phyloP scores from a whole-genome alignment of 2,329 filamentous ascomycete species.

The Ploettnerulaceae sp. region DNA sequence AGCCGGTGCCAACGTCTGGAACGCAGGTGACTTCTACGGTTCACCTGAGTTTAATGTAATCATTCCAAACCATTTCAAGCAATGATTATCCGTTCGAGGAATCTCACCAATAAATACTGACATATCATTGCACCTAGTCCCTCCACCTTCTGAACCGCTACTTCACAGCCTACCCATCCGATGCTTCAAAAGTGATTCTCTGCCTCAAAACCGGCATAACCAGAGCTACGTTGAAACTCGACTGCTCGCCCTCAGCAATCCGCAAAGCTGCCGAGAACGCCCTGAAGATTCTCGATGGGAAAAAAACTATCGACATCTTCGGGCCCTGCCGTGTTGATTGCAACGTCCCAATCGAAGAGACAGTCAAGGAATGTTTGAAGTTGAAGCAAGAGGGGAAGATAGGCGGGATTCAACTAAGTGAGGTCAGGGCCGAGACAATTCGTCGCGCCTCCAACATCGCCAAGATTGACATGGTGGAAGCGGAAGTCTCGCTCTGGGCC shows the following conservation, averaged over 20 bases:
- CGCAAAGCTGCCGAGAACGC: slow-evolving; percentile 53
- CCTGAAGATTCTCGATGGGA: slow-evolving; percentile 41
- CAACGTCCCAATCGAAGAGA: slow-evolving; percentile 37
- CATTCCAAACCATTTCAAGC: not conserved
- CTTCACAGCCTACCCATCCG: slow-evolving; percentile 57
- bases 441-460: slow-evolving; percentile 35
- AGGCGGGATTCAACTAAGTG: slow-evolving; percentile 39
- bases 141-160: slow-evolving; percentile 56
- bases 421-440: slow-evolving; percentile 39
- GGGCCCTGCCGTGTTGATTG: slow-evolving; percentile 45
- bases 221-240: slow-evolving; percentile 34
- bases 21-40: slow-evolving; percentile 62
- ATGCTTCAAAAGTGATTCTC: slow-evolving; percentile 56
- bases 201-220: slow-evolving; percentile 53
- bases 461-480: slow-evolving; percentile 40
- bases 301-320: slow-evolving; percentile 50
- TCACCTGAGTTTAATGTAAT: slow-evolving; percentile 47
- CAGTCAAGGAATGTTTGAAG: slow-evolving; percentile 24
- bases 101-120: not conserved
- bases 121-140: slow-evolving; percentile 21
- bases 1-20: slow-evolving; percentile 48
- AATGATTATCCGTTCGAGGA: no score
- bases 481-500: slow-evolving; percentile 41
- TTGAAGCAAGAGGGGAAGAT: slow-evolving; percentile 40
- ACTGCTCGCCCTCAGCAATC: slow-evolving; percentile 48